A percentile compares a stretch with the other conserved stretches of the same genome.
Evolutionary conservation across 129 eudicot species (phyloP).

Genomic region (Saposhnikovia divaricata): DNA sequence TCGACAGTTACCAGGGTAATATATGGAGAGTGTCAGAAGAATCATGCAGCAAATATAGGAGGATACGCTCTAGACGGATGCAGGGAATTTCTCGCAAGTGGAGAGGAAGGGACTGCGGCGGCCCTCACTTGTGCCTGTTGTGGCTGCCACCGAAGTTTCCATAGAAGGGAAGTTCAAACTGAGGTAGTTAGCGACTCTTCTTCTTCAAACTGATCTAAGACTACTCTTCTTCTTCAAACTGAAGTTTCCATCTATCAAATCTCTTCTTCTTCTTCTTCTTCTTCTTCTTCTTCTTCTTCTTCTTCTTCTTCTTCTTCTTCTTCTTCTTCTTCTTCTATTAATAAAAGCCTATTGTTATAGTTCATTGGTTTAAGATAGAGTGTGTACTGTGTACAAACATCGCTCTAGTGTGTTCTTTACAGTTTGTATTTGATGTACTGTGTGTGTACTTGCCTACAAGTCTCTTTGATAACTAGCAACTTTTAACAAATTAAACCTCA

Average conservation of each 20-base stretch:
- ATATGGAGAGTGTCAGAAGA: constrained; percentile 75
- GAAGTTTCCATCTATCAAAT: not conserved
- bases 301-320: not conserved
- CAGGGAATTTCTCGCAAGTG: constrained; percentile 66
- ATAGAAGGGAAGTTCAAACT: constrained; percentile 51
- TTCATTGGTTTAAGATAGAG: not conserved
- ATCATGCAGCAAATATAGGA: constrained; percentile 75
- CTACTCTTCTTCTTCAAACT: constrained; percentile 18
- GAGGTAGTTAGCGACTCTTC: constrained; percentile 37
- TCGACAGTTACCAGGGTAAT: constrained; percentile 41
- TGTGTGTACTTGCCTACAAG: not conserved
- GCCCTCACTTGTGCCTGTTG: constrained; percentile 78
- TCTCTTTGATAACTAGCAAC: not conserved
- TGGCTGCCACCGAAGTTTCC: constrained; percentile 87
- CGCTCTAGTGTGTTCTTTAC: not conserved
- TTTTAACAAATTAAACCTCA: not conserved
- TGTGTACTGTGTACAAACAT: constrained; percentile 6
- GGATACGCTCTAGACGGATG: constrained; percentile 85
- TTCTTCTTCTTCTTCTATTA: not conserved
- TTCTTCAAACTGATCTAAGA: constrained; percentile 12
- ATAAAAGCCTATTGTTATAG: not conserved
- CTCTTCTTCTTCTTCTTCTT: not conserved
- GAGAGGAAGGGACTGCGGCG: constrained; percentile 43
- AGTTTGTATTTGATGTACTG: constrained; percentile 20
- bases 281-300: not conserved